These are phyloP conservation scores for Solanum etuberosum DNA, from an alignment of 257 asterid species.

Conservation along the genomic window DNA sequence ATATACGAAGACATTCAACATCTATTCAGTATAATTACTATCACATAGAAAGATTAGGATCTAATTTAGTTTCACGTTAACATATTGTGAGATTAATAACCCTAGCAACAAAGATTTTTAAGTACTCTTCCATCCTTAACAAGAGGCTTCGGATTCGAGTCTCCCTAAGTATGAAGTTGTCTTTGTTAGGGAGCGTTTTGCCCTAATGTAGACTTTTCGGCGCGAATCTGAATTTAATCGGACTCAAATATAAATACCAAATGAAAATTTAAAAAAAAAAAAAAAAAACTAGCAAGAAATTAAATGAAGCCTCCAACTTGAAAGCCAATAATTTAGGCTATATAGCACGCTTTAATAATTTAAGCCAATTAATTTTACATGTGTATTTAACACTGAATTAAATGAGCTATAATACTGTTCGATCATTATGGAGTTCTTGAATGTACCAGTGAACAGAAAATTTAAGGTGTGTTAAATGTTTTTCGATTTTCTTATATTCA, in stretches of 20 bases:
- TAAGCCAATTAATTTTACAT: background rate
- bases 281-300: background rate
- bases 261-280: too few species aligned
- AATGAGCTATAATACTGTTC: background rate
- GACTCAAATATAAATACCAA: background rate
- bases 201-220: fast-evolving
- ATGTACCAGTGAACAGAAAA: background rate
- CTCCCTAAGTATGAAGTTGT: background rate
- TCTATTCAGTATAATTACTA: background rate
- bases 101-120: background rate
- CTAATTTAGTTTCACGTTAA: background rate
- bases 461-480: background rate
- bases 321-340: background rate
- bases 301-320: background rate
- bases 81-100: background rate
- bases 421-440: background rate
- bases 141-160: background rate
- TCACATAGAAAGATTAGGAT: background rate
- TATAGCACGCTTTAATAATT: background rate
- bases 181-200: too few species aligned
- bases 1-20: background rate
- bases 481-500: background rate
- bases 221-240: too few species aligned
- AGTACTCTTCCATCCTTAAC: fast-evolving
- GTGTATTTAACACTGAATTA: background rate